Evolutionary conservation across 192 early-diverging fungal species (phyloP), one percentile per base, ranked within the genome.

Genomic region (Oehlia diaphana): DNA sequence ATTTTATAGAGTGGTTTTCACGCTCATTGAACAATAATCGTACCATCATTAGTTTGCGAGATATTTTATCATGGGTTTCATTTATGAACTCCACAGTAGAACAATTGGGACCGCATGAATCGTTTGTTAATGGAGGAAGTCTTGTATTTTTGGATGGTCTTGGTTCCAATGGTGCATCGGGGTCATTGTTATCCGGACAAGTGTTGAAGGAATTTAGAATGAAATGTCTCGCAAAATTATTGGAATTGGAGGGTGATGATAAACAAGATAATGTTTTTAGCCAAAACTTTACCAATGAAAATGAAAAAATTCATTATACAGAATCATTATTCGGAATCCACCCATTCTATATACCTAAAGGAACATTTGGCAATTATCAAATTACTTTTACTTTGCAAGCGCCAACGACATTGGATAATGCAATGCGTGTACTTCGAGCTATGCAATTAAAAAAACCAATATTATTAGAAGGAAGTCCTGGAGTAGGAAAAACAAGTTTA

Each of bases 401-500:
- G 3, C 96, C 96, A 7, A 99, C 97, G 8, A 98, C 98, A 16
- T 88, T 90, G 14, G 89, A 93, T 79, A 99, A 99, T 79, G 86
- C 93, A 23, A 87, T 93, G 82, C 90, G 95, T 26, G 89, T 98
- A 7, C 88, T 98, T 69, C 90, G 97, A 9, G 95, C 95, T 4
- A 86, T 99, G 87, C 96, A 97, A 79, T 86, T 98, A 9, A 86
- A 87, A 65, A 97, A 97, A 83, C 96, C 98, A 4, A 90, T 99
- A 19, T 85, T 99, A 58, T 84, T 99, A 19, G 98, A 99, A 86
- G 98, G 98, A 73, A 96, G 94, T 61, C 98, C 98, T 2, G 98
- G 98, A 35, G 97, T 97, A 4, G 98, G 98, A 73, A 99, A 99
- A 81, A 98, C 96, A 9, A 94, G 94, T 67, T 87, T 99, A 74